phyloP scores from a whole-genome alignment of 208 protist species.

The Wallacemonas sp. region DNA sequence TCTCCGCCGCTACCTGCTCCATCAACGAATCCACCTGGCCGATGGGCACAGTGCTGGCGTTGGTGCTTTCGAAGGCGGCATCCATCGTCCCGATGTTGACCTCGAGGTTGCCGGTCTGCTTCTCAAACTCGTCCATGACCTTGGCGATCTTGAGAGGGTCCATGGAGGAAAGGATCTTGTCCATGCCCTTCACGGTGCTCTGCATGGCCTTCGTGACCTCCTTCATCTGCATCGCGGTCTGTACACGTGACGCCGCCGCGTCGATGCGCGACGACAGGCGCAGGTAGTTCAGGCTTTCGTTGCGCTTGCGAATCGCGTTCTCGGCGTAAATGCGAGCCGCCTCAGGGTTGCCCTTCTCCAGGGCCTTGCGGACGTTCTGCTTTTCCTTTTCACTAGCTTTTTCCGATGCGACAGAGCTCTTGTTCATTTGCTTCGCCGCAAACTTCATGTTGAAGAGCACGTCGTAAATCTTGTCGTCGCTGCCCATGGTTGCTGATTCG shows the following conservation, averaged over 20 bases:
- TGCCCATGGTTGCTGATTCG: conserved; percentile 46
- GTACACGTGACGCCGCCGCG: conserved; percentile 93
- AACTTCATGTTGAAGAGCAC: conserved; percentile 97
- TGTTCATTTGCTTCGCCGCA: conserved; percentile 94
- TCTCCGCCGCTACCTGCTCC: conserved; percentile 94
- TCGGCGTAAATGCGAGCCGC: conserved; percentile 98
- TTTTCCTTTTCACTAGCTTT: conserved; percentile 94
- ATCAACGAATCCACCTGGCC: conserved; percentile 92
- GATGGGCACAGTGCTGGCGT: conserved; percentile 87
- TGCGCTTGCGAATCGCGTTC: conserved; percentile 97
- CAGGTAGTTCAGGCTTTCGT: conserved; percentile 96
- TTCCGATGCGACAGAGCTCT: conserved; percentile 83
- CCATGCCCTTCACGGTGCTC: conserved; percentile 94
- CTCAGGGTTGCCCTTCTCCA: conserved; percentile 97
- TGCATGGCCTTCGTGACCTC: conserved; percentile 93
- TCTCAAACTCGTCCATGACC: conserved; percentile 98
- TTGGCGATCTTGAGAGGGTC: conserved; percentile 89
- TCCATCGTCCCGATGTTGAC: conserved; percentile 94
- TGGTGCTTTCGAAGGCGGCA: conserved; percentile 89
- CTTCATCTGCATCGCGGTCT: conserved; percentile 94
- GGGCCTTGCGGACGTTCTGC: conserved; percentile 93
- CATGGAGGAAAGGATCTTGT: conserved; percentile 93
- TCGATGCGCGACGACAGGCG: conserved; percentile 95
- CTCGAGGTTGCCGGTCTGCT: conserved; percentile 96
- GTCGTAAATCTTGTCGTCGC: conserved; percentile 80